Evolutionary conservation across 2,329 filamentous ascomycete species (phyloP), one percentile per base, ranked within the genome.

Genomic region (Fusarium anthophilum): DNA sequence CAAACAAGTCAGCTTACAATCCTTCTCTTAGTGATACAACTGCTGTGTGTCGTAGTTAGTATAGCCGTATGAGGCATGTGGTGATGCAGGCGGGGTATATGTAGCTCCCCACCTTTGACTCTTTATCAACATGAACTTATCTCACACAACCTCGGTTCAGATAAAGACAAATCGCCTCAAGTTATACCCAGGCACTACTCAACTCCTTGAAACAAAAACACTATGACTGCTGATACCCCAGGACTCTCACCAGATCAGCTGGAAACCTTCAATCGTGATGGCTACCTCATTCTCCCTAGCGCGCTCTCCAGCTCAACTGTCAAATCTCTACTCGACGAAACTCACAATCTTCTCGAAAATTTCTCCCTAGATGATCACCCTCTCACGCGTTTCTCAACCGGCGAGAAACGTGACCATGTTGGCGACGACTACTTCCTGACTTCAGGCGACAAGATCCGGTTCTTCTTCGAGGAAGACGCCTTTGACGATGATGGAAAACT

Each of bases 401-500:
- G 95, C 76, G 91, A 84, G 87, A 91, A 77, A 84, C 88, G 80
- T 51, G 89, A 91, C 69, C 96, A 98, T 84, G 93, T 98, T 17
- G 95, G 96, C 71, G 96, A 98, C 85, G 91, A 93, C 80, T 99
- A 99, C 87, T 98, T 99, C 85, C 90, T 98, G 6, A 88, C 87
- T 3, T 96, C 93, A 7, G 95, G 94, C 70, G 94, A 98, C 86
- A 96, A 98, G 84, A 87, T 98, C 70, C 93, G 95, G 68, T 98
- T 97, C 88, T 98, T 98, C 88, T 97, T 98, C 83, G 96, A 98
- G 83, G 94, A 97, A 83, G 95, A 96, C 83, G 96, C 96, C 73
- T 96, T 98, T 82, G 87, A 92, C 78, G 76, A 85, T 15, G 78
- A 83, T 1, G 92, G 93, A 44, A 83, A 85, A 4, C 89, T 98